Evolutionary conservation across 495 filamentous ascomycete species (phyloP).

Genomic region (Neurospora tetrasperma): DNA sequence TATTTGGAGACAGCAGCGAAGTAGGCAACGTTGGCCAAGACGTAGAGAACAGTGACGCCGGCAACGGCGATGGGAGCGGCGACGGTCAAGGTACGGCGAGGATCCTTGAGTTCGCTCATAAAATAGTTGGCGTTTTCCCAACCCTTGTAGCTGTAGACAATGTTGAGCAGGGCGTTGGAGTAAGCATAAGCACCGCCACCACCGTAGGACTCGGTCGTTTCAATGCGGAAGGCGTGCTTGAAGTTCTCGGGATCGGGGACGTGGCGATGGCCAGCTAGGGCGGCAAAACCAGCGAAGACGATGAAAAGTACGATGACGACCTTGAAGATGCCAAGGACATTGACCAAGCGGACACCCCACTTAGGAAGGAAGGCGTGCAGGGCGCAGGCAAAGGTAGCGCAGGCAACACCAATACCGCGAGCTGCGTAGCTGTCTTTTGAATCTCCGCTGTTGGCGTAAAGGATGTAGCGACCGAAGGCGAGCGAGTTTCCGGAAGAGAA

Average conservation of each 20-base stretch:
- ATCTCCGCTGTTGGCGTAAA: slow-evolving; percentile 46
- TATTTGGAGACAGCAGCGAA: slow-evolving; percentile 32
- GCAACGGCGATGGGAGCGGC: slow-evolving; percentile 51
- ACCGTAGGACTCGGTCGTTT: slow-evolving; percentile 27
- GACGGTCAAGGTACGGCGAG: slow-evolving; percentile 48
- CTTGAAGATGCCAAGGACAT: slow-evolving; percentile 55
- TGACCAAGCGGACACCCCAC: slow-evolving; percentile 53
- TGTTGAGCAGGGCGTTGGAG: slow-evolving; percentile 38
- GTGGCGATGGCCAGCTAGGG: slow-evolving; percentile 3
- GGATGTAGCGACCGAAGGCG: slow-evolving; percentile 56
- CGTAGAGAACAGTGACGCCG: slow-evolving; percentile 48
- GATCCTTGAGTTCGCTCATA: slow-evolving; percentile 49
- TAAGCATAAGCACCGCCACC: slow-evolving; percentile 21
- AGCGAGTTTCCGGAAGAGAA: slow-evolving; percentile 52
- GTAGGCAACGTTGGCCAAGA: slow-evolving; percentile 58
- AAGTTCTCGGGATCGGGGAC: slow-evolving; percentile 25
- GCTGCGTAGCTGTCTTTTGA: slow-evolving; percentile 48
- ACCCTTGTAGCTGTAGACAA: slow-evolving; percentile 40
- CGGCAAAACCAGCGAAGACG: slow-evolving; percentile 47
- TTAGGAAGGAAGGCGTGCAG: slow-evolving; percentile 49
- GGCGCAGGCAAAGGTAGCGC: slow-evolving; percentile 43
- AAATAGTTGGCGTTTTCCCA: slow-evolving; percentile 42
- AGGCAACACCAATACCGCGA: slow-evolving; percentile 47
- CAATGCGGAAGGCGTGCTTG: slow-evolving; percentile 19
- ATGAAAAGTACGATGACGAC: slow-evolving; percentile 54